Evolutionary conservation across 1,139 yeast genomes (phyloP), one percentile per base, ranked within the genome.

Genomic region (Hyphopichia fennica): DNA sequence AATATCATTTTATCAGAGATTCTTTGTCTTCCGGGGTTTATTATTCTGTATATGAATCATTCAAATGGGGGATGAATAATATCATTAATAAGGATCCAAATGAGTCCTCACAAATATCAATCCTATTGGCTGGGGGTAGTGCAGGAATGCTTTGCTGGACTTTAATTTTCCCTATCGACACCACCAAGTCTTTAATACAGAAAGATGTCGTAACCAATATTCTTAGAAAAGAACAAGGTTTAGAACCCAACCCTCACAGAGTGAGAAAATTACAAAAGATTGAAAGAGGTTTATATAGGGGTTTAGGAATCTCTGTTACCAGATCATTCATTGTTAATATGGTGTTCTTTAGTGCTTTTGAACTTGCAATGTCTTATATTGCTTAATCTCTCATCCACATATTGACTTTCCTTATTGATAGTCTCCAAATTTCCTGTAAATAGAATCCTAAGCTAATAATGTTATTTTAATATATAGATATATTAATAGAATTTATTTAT

Each of bases 131-230:
- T 0, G 96, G 96, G n/a, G 96, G 90, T 0, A 50, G 82, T 30
- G 81, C 95, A 1, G 96, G 96, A 1, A 77, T 83, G 11, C 62
- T 82, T 15, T 76, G 89, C 39, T 87, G 95, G 95, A 62, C 80
- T 2, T 59, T 81, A 2, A 82, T 87, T 2, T 88, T 85, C 64
- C 96, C 96, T 0, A 60, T 89, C 2, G 96, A 88, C 58, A 87
- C 96, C 0, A 71, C 84, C 46, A 88, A 89, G 58, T 80, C 91
- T 1, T 72, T 83, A 45, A 74, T 81, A 37, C 96, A 88, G 58
- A 78, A 85, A 45, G 95, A 87, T 52, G 73, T 84, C 9, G 86
- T 87, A 30, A 70, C 83, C 17, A 80, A 82, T 49, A 80, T 84
- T n/a, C 65, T 85, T 41, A 63, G 87, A 35, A 65, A 62, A 39